Base-by-base conservation (phyloP, 2,329 filamentous ascomycete genomes). In the Aspergillus tanneri region DNA sequence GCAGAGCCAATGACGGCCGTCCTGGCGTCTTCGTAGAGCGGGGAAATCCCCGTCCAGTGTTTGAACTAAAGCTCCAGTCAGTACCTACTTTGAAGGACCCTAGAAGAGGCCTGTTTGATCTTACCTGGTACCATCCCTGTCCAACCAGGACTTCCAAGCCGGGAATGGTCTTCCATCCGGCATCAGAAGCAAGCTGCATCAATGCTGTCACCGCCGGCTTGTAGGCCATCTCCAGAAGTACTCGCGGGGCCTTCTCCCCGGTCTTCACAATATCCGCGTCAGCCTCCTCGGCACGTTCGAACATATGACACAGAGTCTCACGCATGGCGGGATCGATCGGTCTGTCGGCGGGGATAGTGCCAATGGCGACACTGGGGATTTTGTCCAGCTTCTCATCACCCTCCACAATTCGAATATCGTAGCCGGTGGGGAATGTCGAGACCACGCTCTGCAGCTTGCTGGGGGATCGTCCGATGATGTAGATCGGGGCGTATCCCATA, bases 191-290 rank as follows among this genome's bases (percentile, higher is more conserved):
- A 65, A 96, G 74, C 65, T 87, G 80, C 84, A 97, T 96, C 57
- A 96, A 71, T 6, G 86, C 82, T 4, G 93, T 99, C 43, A 88
- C 80, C 0, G 81, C 77, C 16, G 93, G 93, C 70, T 92, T 95
- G 71, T 99, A 99, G 2, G 93, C 92, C 91, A 99, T 96, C 70
- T 99, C 93, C 3, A 97, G 73, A 52, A 97, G 72, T 10, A 93
- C 81, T 16, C 81, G 79, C 21, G 70, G 71, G 5, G 69, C 70
- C 43, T 71, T 70, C 19, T 66, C 66, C 5, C 58, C 58, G 8
- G 64, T 55, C 42, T 65, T 54, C 62, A 65, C 60, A 46, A 61
- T 52, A 61, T 67, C 54, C 58, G 66, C 52, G 49, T 74, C 72
- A n/a, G 84, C 64, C 25, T 83, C 61, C 12, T 76, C 70, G 4